phyloP scores from a whole-genome alignment of 2,329 filamentous ascomycete species.

The Venturia nashicola region DNA sequence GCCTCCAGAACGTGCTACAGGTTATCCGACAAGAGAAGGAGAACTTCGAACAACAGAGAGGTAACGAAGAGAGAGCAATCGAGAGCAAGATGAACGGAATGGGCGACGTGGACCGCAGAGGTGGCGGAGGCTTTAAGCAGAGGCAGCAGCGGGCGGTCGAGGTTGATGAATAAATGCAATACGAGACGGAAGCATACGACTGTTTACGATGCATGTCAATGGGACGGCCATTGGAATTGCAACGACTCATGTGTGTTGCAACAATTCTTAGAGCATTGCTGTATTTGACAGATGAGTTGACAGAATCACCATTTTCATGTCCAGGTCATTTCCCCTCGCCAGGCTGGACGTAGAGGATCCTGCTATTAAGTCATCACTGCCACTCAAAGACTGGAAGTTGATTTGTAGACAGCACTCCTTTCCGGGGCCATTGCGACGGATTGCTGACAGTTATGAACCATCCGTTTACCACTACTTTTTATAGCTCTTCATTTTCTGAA shows the following conservation, averaged over 20 bases:
- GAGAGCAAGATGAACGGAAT: slow-evolving; percentile 48
- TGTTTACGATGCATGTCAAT: background rate
- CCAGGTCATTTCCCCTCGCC: background rate
- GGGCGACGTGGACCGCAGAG: background rate
- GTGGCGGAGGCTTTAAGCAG: slow-evolving; percentile 8
- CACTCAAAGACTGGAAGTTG: background rate
- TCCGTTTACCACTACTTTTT: background rate
- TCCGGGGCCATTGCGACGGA: background rate
- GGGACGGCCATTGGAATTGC: background rate
- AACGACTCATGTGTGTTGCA: background rate
- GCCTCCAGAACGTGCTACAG: slow-evolving; percentile 63
- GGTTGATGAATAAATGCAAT: slow-evolving; percentile 1
- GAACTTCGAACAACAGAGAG: slow-evolving; percentile 63
- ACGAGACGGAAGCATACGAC: background rate
- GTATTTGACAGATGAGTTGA: background rate
- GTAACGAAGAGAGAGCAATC: slow-evolving; percentile 61
- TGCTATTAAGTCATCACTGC: background rate
- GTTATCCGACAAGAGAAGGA: slow-evolving; percentile 73
- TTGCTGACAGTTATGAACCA: background rate
- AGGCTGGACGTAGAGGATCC: background rate
- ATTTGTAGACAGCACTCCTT: no score
- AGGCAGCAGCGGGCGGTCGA: slow-evolving; percentile 6
- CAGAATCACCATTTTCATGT: background rate
- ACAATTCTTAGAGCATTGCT: background rate
- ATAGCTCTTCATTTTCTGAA: no score